Percentiles rank a stretch among this genome's conserved stretches.
These are phyloP conservation scores for Prunus mira DNA, from an alignment of 306 rosid genomes.

Conservation along the genomic window DNA sequence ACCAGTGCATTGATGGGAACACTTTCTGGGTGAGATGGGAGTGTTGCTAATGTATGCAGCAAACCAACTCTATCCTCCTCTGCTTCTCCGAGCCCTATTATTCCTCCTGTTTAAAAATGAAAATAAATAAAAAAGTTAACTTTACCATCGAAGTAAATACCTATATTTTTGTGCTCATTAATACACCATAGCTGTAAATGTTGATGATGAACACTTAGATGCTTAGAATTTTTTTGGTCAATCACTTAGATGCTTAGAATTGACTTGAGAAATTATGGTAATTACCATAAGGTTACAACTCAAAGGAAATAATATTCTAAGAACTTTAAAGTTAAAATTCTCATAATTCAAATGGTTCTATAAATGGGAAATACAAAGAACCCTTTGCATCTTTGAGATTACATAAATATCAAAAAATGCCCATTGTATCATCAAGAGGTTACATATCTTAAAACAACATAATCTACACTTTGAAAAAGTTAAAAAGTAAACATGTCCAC, in stretches of 20 bases:
- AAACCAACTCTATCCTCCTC: slow-evolving; percentile 95
- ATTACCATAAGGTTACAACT: not conserved
- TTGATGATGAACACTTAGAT: not conserved
- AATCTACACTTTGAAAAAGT: not conserved
- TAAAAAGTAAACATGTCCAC: not conserved
- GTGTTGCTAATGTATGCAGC: slow-evolving; percentile 90
- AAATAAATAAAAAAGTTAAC: not conserved
- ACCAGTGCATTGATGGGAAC: slow-evolving; percentile 92
- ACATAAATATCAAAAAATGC: not conserved
- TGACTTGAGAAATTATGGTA: not conserved
- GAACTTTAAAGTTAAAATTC: not conserved
- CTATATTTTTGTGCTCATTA: not conserved
- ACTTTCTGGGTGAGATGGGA: slow-evolving; percentile 95
- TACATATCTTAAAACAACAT: not conserved
- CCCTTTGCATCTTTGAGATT: not conserved
- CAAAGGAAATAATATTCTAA: not conserved
- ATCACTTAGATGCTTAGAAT: not conserved
- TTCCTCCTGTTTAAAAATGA: slow-evolving; percentile 63
- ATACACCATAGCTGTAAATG: not conserved
- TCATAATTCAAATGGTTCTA: not conserved
- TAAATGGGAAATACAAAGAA: not conserved
- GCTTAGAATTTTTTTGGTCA: not conserved
- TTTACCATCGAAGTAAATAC: not conserved
- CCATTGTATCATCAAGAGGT: not conserved
- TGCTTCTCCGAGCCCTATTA: slow-evolving; percentile 95